Conservation (phyloP, 305 asterid genomes). For the Fraxinus sp. region DNA sequence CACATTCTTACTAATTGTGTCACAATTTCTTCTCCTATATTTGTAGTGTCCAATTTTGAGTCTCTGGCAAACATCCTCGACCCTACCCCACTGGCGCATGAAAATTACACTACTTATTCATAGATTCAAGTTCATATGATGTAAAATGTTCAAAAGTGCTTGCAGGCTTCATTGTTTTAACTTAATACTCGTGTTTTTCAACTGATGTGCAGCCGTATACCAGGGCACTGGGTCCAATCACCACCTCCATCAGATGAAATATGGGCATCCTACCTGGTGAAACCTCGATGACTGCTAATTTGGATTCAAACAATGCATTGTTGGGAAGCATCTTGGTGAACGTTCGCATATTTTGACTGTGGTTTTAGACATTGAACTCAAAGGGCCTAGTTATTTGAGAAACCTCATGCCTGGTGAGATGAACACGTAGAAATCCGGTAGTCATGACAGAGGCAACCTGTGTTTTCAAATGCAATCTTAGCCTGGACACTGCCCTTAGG, state of each 20-base stretch:
- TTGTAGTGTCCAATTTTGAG: not conserved
- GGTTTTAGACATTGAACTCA: not conserved
- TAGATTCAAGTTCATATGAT: not conserved
- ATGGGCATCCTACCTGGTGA: slow-evolving; percentile 86
- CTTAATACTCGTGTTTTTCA: not conserved
- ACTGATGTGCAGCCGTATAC: slow-evolving; percentile 67
- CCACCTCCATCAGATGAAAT: slow-evolving; percentile 80
- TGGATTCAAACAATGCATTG: not conserved
- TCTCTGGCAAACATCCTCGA: not conserved
- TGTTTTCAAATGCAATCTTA: not conserved
- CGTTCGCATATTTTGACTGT: not conserved
- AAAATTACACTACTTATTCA: not conserved
- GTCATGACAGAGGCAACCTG: not conserved
- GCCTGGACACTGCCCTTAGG: not conserved
- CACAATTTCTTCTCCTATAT: not conserved
- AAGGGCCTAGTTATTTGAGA: not conserved
- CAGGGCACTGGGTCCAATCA: slow-evolving; percentile 89
- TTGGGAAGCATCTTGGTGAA: not conserved
- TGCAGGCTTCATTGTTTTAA: not conserved
- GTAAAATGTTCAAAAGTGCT: not conserved
- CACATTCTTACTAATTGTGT: not conserved
- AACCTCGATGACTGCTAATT: slow-evolving; percentile 26
- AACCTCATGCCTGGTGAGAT: not conserved
- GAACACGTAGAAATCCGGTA: not conserved
- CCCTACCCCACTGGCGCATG: not conserved